phyloP scores from a whole-genome alignment of 345 rosid genomes.

The Schrenkiella parvula region DNA sequence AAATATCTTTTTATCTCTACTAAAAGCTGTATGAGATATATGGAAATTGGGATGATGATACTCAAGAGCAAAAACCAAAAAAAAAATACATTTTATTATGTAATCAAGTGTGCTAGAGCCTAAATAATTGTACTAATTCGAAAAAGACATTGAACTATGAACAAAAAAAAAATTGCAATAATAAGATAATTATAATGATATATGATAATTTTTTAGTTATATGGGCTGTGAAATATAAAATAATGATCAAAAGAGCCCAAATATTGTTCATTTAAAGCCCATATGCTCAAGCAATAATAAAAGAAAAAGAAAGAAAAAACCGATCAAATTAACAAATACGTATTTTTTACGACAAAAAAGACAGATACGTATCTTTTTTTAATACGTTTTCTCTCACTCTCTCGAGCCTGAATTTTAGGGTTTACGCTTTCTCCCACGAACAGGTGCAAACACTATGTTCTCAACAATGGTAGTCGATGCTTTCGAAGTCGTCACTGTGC shows the following conservation, averaged over 20 bases:
- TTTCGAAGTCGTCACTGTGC: conserved; percentile 71
- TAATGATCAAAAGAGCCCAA: background rate
- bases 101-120: background rate
- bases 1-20: background rate
- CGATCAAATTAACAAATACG: background rate
- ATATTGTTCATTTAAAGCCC: background rate
- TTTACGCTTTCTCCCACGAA: background rate
- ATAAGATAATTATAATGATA: too few species aligned
- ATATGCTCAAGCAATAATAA: background rate
- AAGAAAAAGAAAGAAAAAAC: background rate
- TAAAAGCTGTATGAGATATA: background rate
- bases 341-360: too few species aligned
- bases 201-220: too few species aligned
- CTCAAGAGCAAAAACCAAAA: background rate
- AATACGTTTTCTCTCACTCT: too few species aligned
- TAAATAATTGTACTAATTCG: too few species aligned
- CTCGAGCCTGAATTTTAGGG: background rate
- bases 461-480: conserved; percentile 33
- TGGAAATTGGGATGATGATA: background rate
- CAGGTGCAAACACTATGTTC: background rate
- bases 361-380: too few species aligned
- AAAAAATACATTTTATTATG: too few species aligned
- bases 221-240: background rate
- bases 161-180: too few species aligned
- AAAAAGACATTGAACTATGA: background rate